Evolutionary conservation across 345 rosid species (phyloP).

Genomic region (Eucalyptus coolabah): DNA sequence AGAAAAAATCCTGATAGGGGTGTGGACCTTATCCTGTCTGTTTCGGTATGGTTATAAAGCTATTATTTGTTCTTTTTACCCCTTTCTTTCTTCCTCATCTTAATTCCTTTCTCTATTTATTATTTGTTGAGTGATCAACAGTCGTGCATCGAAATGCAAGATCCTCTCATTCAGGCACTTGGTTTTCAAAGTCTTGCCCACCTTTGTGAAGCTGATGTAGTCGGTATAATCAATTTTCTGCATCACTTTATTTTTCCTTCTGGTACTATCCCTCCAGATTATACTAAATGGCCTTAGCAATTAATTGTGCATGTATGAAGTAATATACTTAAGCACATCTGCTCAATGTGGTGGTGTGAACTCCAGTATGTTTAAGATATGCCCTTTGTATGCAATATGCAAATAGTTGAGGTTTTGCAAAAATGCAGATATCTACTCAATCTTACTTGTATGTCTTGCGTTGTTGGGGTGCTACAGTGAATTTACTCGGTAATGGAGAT

Average conservation of each 20-base stretch:
- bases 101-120: neutral
- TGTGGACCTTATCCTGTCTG: conserved; percentile 89
- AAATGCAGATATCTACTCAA: neutral
- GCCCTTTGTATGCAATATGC: neutral
- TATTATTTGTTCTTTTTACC: neutral
- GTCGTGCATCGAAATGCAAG: conserved; percentile 83
- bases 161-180: conserved; percentile 56
- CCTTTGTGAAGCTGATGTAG: conserved; percentile 94
- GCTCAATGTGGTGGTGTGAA: neutral
- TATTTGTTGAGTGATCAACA: conserved; percentile 13
- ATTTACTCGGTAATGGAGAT: neutral
- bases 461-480: neutral
- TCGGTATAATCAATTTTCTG: conserved; percentile 27
- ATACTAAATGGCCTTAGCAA: neutral
- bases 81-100: neutral
- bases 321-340: neutral
- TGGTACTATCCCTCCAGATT: neutral
- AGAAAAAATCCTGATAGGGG: conserved; percentile 89
- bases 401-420: neutral
- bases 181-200: conserved; percentile 94
- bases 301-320: neutral
- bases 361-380: neutral
- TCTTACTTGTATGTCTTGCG: neutral
- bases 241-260: neutral
- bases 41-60: conserved; percentile 46